Base-by-base conservation (phyloP, 441 rosid species). In the Populus hybrid region DNA sequence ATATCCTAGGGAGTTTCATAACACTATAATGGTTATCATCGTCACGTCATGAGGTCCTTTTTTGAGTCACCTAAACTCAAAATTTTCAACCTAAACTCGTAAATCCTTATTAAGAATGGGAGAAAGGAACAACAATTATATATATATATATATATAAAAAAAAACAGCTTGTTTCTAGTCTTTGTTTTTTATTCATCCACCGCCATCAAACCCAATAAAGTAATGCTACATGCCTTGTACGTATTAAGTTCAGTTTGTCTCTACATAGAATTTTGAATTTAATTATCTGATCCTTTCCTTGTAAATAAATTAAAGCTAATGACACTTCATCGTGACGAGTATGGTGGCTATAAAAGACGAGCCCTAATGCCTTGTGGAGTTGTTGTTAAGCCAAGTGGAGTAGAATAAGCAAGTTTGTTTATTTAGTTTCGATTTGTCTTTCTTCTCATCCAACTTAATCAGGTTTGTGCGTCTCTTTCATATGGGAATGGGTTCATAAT, bases 181-280 rank as follows among this genome's bases (percentile, higher is more conserved):
- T 36, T 67, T 24, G 0, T 67, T 38, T n/a, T n/a, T n/a, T n/a
- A n/a, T n/a, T n/a, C n/a, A 42, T 9, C 11, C 3, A 6, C 16
- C 40, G 64, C 36, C 69, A 42, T 19, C 71, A 3, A 71, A 35
- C 64, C 59, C 71, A 19, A 7, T 76, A 64, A 80, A 80, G 7
- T 28, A 75, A 67, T 67, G 34, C 23, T 69, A 61, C 35, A 69
- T 77, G 77, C 24, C 42, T 38, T 72, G 77, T 67, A 76, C 65
- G 76, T 72, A 80, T 76, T 73, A 77, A n/a, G 75, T 73, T 77
- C 3, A 76, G 18, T 46, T 73, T 59, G 78, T 76, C 72, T 68
- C 4, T 69, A 34, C 73, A 32, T 72, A 32, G 30, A 24, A 10
- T 40, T 28, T 53, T 30, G 36, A 65, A 67, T 61, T 38, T 66